Percentiles rank a stretch among this genome's conserved stretches.
phyloP scores from a whole-genome alignment of 2,329 filamentous ascomycete species.

The Cercospora zeina region DNA sequence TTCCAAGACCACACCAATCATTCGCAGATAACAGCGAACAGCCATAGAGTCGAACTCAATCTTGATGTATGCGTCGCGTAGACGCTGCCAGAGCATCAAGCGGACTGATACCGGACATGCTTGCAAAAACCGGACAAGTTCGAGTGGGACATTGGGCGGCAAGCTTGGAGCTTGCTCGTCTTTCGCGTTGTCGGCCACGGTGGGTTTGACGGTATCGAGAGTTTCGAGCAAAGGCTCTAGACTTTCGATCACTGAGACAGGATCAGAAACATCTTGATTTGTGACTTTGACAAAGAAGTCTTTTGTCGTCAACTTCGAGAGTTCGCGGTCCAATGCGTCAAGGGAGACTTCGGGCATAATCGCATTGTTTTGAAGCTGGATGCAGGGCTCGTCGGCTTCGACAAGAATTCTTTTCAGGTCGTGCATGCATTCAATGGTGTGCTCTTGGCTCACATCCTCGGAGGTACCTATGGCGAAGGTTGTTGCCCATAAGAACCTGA shows the following conservation, averaged over 20 bases:
- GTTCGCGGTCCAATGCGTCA: conserved; percentile 82
- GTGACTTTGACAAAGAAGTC: conserved; percentile 94
- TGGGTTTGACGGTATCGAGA: conserved; percentile 38
- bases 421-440: conserved; percentile 62
- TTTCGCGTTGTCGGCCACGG: not conserved
- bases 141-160: conserved; percentile 52
- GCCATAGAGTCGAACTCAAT: conserved; percentile 87
- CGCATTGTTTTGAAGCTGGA: conserved; percentile 76
- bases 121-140: conserved; percentile 82
- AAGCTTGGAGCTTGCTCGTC: conserved; percentile 4
- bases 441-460: conserved; percentile 58
- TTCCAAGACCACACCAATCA: conserved; percentile 76
- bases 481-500: conserved; percentile 68
- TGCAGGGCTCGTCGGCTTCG: conserved; percentile 51
- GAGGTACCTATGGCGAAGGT: conserved; percentile 61
- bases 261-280: conserved; percentile 75
- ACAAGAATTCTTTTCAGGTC: conserved; percentile 60
- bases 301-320: conserved; percentile 90
- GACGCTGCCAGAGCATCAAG: conserved; percentile 82
- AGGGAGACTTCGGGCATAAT: conserved; percentile 85
- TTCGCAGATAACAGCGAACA: conserved; percentile 80
- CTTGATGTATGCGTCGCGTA: conserved; percentile 83
- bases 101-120: conserved; percentile 79
- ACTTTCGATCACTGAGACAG: conserved; percentile 82
- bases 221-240: conserved; percentile 86